Evolutionary conservation across 2,329 filamentous ascomycete species (phyloP).

Genomic region (Nothopassalora personata): DNA sequence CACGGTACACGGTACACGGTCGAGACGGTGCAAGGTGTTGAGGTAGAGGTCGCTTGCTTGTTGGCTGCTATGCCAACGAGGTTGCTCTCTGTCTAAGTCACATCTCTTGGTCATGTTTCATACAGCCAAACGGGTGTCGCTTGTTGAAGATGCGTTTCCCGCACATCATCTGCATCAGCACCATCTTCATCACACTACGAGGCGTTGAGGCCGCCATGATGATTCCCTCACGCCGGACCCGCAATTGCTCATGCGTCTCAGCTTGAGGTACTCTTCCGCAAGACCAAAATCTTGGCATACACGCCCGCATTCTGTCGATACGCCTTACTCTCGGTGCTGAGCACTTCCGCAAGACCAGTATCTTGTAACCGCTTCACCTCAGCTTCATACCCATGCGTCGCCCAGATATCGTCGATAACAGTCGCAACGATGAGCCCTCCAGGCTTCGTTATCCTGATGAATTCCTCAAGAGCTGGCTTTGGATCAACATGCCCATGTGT

Average conservation of each 20-base stretch:
- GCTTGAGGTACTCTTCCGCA: conserved; percentile 18
- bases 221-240: neutral
- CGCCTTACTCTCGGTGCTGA: conserved; percentile 29
- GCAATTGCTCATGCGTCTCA: neutral
- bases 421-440: conserved; percentile 50
- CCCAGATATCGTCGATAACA: conserved; percentile 48
- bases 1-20: too few species aligned
- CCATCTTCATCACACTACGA: neutral
- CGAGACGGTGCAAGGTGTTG: too few species aligned
- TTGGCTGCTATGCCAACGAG: neutral
- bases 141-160: neutral
- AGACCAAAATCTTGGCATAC: conserved; percentile 21
- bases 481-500: conserved; percentile 53
- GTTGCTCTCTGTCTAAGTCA: neutral
- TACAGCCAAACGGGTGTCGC: neutral
- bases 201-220: neutral
- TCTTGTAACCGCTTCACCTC: conserved; percentile 39
- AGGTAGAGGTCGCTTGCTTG: neutral
- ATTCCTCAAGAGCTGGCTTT: conserved; percentile 41
- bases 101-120: neutral
- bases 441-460: conserved; percentile 46
- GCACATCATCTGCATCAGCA: neutral
- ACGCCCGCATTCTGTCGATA: conserved; percentile 28
- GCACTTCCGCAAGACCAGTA: conserved; percentile 35
- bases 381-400: conserved; percentile 43